Percentiles rank a stretch among this genome's conserved stretches.
phyloP scores from a whole-genome alignment of 2,329 filamentous ascomycete genomes.

The Trichoderma koningii region DNA sequence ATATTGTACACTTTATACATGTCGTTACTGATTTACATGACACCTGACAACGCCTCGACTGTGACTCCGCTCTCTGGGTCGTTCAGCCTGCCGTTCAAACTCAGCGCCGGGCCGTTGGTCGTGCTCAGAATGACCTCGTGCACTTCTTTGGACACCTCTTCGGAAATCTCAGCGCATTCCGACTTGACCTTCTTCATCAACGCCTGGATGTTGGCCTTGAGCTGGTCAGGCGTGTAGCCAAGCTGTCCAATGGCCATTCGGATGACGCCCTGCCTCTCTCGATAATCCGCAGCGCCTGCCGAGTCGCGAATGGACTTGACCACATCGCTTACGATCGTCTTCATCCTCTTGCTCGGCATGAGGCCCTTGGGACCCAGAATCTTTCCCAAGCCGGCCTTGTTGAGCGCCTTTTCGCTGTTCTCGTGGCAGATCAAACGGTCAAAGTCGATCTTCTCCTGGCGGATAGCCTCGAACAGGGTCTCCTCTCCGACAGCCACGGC shows the following conservation, averaged over 20 bases:
- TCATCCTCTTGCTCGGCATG: slow-evolving; percentile 88
- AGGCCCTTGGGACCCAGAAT: slow-evolving; percentile 85
- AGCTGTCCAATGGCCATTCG: slow-evolving; percentile 90
- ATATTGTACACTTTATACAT: slow-evolving; percentile 46
- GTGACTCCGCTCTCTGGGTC: slow-evolving; percentile 60
- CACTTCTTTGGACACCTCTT: slow-evolving; percentile 48
- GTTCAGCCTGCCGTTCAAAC: slow-evolving; percentile 77
- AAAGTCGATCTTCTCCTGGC: slow-evolving; percentile 75
- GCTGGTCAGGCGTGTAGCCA: slow-evolving; percentile 81
- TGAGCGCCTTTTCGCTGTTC: slow-evolving; percentile 74
- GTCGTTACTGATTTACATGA: slow-evolving; percentile 49
- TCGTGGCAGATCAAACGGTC: slow-evolving; percentile 86
- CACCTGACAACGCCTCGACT: slow-evolving; percentile 53
- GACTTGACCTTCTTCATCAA: slow-evolving; percentile 77
- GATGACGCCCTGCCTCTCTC: slow-evolving; percentile 81
- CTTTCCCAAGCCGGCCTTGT: slow-evolving; percentile 77
- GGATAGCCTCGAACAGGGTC: slow-evolving; percentile 77
- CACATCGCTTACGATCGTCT: slow-evolving; percentile 84
- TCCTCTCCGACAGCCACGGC: slow-evolving; percentile 85
- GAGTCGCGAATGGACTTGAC: slow-evolving; percentile 75
- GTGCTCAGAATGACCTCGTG: slow-evolving; percentile 78
- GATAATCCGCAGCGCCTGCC: slow-evolving; percentile 81
- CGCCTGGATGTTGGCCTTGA: slow-evolving; percentile 79
- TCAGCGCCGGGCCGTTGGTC: slow-evolving; percentile 83
- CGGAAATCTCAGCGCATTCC: slow-evolving; percentile 72